Percentiles rank a stretch among this genome's conserved stretches.
Conservation (phyloP, 306 rosid species). For the cucumber (Cucumis sativus) region DNA sequence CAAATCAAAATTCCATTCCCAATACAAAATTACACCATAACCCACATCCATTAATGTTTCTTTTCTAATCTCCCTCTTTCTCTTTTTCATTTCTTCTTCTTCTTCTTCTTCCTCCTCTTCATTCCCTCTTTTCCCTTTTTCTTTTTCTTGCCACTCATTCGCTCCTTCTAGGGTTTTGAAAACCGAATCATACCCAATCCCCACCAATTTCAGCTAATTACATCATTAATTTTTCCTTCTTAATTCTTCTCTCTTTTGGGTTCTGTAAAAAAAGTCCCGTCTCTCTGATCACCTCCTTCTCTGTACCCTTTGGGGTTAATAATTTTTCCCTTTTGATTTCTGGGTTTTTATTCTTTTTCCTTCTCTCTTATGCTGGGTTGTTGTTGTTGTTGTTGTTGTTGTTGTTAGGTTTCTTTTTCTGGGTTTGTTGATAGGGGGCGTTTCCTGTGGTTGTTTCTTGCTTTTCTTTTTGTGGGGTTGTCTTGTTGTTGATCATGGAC, state of each 20-base stretch:
- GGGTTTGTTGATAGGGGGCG: neutral
- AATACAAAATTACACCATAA: conserved; percentile 7
- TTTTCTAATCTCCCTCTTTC: neutral
- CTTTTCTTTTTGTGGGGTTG: conserved; percentile 4
- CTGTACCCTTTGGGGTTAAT: neutral
- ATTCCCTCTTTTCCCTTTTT: neutral
- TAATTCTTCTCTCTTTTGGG: neutral
- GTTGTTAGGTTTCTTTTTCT: neutral
- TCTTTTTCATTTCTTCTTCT: neutral
- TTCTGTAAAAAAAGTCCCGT: neutral
- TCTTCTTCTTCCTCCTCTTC: neutral
- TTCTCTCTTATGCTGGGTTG: neutral
- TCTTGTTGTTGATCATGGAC: conserved; percentile 17
- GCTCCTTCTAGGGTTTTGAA: conserved; percentile 44
- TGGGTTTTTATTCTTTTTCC: neutral
- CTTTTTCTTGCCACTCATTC: neutral
- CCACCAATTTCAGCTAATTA: neutral
- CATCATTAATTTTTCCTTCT: neutral
- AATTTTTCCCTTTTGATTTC: neutral
- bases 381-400: neutral
- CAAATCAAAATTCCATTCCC: conserved; percentile 20
- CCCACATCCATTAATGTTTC: neutral
- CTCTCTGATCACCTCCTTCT: neutral
- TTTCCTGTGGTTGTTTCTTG: conserved; percentile 1
- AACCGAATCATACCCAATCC: conserved; percentile 11